phyloP scores from a whole-genome alignment of 2,329 filamentous ascomycete genomes.

The Colletotrichum salicis region DNA sequence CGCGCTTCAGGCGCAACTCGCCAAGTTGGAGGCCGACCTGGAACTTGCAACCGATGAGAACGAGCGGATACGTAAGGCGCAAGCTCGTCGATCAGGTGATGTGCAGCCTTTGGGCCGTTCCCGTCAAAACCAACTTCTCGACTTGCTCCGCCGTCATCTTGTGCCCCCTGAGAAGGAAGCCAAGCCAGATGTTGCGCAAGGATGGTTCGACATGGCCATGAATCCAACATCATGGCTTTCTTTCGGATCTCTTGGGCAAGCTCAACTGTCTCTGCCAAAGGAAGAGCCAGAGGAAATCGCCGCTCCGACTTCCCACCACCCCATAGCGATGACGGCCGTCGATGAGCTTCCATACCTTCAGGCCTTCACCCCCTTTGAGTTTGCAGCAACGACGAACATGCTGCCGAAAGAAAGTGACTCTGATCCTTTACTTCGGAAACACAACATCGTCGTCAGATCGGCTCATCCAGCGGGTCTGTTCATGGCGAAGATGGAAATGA shows the following conservation, averaged over 20 bases:
- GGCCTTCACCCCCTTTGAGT: conserved; percentile 75
- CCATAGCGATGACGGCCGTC: conserved; percentile 67
- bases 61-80: conserved; percentile 58
- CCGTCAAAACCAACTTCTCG: conserved; percentile 52
- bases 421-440: conserved; percentile 59
- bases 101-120: conserved; percentile 41
- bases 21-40: conserved; percentile 68
- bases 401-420: conserved; percentile 47
- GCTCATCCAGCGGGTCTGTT: conserved; percentile 64
- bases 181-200: conserved; percentile 45
- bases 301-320: conserved; percentile 71
- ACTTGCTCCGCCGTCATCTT: conserved; percentile 54
- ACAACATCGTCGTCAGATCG: conserved; percentile 65
- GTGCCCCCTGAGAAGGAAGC: conserved; percentile 49
- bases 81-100: conserved; percentile 49
- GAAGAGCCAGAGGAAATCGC: conserved; percentile 46
- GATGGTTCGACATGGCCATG: conserved; percentile 59
- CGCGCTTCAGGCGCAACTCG: conserved; percentile 65
- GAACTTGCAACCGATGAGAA: conserved; percentile 67
- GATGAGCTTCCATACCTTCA: conserved; percentile 77
- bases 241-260: conserved; percentile 53
- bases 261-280: conserved; percentile 40
- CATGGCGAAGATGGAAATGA: conserved; percentile 66
- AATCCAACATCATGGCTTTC: conserved; percentile 64
- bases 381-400: conserved; percentile 64